Evolutionary conservation across 371 early-diverging fungal genomes (phyloP).

Genomic region (Encephalitozoon intestinalis): DNA sequence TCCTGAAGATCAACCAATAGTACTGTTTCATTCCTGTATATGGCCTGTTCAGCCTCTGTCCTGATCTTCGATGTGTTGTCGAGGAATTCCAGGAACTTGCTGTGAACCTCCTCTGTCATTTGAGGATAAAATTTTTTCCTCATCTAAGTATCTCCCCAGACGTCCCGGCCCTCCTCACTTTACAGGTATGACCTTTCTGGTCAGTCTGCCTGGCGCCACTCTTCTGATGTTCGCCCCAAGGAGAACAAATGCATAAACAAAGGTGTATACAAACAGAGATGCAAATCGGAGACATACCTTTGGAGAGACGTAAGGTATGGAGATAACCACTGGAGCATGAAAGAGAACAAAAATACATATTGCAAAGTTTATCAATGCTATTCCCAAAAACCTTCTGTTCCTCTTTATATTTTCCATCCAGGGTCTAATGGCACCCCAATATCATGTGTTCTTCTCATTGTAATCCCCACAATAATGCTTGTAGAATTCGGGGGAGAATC

Average conservation of each 20-base stretch:
- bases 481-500: background rate
- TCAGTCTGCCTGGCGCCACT: background rate
- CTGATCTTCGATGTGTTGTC: background rate
- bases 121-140: background rate
- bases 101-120: slow-evolving; percentile 19
- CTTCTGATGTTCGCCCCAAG: background rate
- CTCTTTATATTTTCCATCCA: slow-evolving; percentile 8
- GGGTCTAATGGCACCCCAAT: background rate
- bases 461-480: background rate
- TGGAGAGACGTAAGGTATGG: slow-evolving; percentile 5
- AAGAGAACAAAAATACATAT: background rate
- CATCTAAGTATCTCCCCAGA: background rate
- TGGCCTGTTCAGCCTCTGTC: background rate
- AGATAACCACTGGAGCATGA: background rate
- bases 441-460: background rate
- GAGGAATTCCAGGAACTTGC: slow-evolving; percentile 12
- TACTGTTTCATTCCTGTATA: slow-evolving; percentile 4
- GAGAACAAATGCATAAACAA: slow-evolving; percentile 4
- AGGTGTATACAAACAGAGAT: slow-evolving; percentile 14
- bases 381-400: background rate
- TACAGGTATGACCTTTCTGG: background rate
- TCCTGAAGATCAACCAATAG: slow-evolving; percentile 15
- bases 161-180: background rate
- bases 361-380: background rate
- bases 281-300: slow-evolving; percentile 1